phyloP scores from a whole-genome alignment of 306 rosid species.

The Pterocarpus santalinus region DNA sequence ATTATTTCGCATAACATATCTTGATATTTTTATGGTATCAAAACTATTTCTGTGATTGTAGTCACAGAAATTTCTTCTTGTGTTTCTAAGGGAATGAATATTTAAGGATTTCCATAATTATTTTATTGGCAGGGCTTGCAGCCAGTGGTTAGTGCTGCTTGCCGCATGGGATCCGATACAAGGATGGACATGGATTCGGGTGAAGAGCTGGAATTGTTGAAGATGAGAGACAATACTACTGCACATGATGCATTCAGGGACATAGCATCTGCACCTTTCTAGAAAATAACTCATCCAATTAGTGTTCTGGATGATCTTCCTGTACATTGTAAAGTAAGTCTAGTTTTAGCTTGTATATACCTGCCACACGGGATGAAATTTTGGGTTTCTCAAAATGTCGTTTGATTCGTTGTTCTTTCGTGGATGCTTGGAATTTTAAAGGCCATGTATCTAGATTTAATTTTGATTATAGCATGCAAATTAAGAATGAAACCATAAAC shows the following conservation, averaged over 20 bases:
- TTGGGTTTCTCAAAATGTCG: slow-evolving; percentile 17
- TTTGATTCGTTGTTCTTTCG: not conserved
- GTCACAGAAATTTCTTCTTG: no score
- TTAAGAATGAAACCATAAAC: no score
- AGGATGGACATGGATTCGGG: slow-evolving; percentile 46
- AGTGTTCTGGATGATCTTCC: not conserved
- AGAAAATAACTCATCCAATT: not conserved
- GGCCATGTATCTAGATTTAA: no score
- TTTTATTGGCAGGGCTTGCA: slow-evolving; percentile 63
- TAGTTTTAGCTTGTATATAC: slow-evolving; percentile 3
- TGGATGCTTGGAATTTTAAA: not conserved
- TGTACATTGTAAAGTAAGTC: not conserved
- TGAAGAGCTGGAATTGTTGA: slow-evolving; percentile 28
- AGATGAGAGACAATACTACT: not conserved
- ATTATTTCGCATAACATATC: no score
- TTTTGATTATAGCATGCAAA: no score
- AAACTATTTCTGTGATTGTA: no score
- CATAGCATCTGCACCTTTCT: slow-evolving; percentile 77
- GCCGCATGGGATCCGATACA: slow-evolving; percentile 25
- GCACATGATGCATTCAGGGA: slow-evolving; percentile 46
- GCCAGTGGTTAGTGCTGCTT: slow-evolving; percentile 59
- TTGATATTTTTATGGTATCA: no score
- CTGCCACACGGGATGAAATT: slow-evolving; percentile 17
- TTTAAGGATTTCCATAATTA: not conserved
- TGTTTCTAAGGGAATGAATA: not conserved